Evolutionary conservation across 345 rosid species (phyloP).

Genomic region (Salix exigua): DNA sequence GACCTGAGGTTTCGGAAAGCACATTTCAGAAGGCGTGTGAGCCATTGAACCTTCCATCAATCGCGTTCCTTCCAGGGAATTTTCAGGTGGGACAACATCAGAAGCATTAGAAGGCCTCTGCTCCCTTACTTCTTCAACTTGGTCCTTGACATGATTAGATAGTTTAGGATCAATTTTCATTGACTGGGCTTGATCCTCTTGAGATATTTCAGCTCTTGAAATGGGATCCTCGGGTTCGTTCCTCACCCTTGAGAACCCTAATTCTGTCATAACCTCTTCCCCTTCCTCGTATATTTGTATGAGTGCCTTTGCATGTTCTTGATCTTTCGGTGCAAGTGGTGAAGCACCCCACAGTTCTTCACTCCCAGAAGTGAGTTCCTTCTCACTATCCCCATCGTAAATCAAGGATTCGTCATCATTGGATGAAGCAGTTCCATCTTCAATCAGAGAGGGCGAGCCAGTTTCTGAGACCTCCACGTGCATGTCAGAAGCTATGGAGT

Average conservation of each 20-base stretch:
- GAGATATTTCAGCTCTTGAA: constrained; percentile 19
- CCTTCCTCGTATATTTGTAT: constrained; percentile 17
- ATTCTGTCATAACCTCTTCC: constrained; percentile 11
- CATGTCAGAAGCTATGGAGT: constrained; percentile 84
- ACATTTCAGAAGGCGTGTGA: constrained; percentile 16
- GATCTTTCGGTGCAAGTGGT: constrained; percentile 22
- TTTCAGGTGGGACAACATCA: constrained; percentile 5
- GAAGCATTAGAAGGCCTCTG: constrained; percentile 1
- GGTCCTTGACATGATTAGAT: constrained; percentile 7
- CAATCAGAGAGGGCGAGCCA: constrained; percentile 61
- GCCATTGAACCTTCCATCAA: constrained; percentile 4
- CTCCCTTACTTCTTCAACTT: constrained; percentile 2
- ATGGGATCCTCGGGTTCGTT: constrained; percentile 12
- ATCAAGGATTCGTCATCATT: constrained; percentile 51
- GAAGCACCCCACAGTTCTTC: constrained; percentile 52
- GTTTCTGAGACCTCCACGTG: constrained; percentile 91
- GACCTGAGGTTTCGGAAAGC: constrained; percentile 36
- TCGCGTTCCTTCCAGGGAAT: constrained; percentile 2
- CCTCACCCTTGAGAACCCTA: constrained; percentile 9
- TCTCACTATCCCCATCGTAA: constrained; percentile 49
- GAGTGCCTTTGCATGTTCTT: constrained; percentile 21
- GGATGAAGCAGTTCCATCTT: constrained; percentile 51
- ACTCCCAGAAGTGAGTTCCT: constrained; percentile 33
- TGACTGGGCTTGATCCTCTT: constrained; percentile 9
- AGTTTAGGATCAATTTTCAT: constrained; percentile 5